Base-by-base conservation (phyloP, 768 basidiomycete genomes). In the Amanita muscaria region DNA sequence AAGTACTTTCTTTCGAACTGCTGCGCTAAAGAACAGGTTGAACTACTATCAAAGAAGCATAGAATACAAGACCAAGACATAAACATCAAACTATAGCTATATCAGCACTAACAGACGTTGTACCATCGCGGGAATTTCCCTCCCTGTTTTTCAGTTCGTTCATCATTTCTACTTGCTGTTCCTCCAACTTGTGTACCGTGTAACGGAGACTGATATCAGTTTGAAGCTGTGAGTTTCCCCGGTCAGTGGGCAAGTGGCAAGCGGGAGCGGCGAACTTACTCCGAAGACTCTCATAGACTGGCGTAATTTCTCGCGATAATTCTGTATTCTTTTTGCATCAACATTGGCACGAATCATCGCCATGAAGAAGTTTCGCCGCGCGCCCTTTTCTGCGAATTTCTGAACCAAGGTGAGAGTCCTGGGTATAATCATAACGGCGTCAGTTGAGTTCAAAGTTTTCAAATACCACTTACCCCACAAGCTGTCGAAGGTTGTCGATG, bases 191-290 rank as follows among this genome's bases (percentile, higher is more conserved):
- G 11, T 36, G 19, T 14, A 40, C 39, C 9, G 37, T 46, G 4
- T 46, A 36, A 2, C 38, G 45, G 18, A 46, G 25, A n/a, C 37
- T 40, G 23, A 46, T 46, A 23, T 46, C 37, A 7, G 45, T 14
- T 24, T 46, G 37, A 21, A 46, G 31, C 45, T 46, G 16, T n/a
- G 24, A 27, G 10, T 5, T 9, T 21, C 29, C 11, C 15, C 29
- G n/a, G n/a, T n/a, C n/a, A n/a, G n/a, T n/a, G n/a, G n/a, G n/a
- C n/a, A n/a, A n/a, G n/a, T n/a, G n/a, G n/a, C n/a, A n/a, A n/a
- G n/a, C n/a, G n/a, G n/a, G n/a, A n/a, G n/a, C n/a, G n/a, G n/a
- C n/a, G n/a, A 5, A 47, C 46, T 11, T 12, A 47, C 46, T 6
- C 39, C 38, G 41, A 47, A 47, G 2, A 40, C 6, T 12, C 39